Base-by-base conservation (phyloP, 2,329 filamentous ascomycete species). In the Coniella lustricola region DNA sequence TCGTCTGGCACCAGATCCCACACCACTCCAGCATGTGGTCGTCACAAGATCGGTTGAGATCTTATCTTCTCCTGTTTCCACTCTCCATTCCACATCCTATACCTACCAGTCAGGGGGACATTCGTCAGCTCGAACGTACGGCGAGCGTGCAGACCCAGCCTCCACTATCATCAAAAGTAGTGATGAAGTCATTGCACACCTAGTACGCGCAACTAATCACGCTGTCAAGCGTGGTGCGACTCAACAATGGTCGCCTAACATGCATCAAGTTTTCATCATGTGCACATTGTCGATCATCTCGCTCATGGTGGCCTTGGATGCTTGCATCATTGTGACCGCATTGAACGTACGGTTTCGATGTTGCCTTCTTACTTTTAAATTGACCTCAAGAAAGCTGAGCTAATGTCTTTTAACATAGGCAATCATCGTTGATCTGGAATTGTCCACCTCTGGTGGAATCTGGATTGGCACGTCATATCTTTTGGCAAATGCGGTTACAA, bases 261-360 rank as follows among this genome's bases (percentile, higher is more conserved):
- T 60, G 31, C 60, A 61, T 46, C 61, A 69, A 49, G 63, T 61
- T 60, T 50, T 67, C 18, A 59, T 70, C 22, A 58, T 70, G 41
- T 56, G 61, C 20, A 64, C 62, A 17, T 58, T 72, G 20, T 61
- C 64, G 14, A 55, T 69, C 18, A 55, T 70, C 29, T 65, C 68
- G 2, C 64, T 71, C 57, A 67, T 72, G 59, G 70, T 73, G 46
- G 63, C 66, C 4, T 65, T 73, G 29, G 68, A 74, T 55, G 63
- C 65, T 25, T 71, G 68, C 0, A 64, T 72, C 22, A 58, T 73
- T 44, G 66, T 69, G 10, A 59, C 68, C n/a, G 57, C 65, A 1
- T 54, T 73, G 40, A 65, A 70, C 29, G 66, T 69, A 58, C 43
- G 62, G 59, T 39, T 39, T 31, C 35, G 20, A 12, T 18, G 16